phyloP scores from a whole-genome alignment of 306 rosid species.

The Cucurbita pepo region DNA sequence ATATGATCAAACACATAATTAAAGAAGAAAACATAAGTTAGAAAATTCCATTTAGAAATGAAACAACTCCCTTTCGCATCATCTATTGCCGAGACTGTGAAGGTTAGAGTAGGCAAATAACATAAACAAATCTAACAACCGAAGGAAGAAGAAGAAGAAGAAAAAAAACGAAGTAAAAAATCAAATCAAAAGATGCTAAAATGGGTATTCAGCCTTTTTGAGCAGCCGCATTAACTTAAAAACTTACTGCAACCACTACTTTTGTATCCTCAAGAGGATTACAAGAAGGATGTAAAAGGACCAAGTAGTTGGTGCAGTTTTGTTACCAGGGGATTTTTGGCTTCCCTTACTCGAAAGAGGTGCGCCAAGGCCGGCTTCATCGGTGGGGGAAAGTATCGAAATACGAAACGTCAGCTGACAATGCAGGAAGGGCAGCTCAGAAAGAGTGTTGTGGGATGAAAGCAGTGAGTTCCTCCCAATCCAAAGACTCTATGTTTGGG shows the following conservation, averaged over 20 bases:
- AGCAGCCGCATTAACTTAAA: not conserved
- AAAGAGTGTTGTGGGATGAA: no score
- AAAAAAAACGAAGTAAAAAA: not conserved
- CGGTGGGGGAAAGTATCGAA: not conserved
- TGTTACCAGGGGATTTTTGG: not conserved
- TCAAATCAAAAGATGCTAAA: not conserved
- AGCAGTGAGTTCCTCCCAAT: not conserved
- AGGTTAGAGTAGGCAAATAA: constrained; percentile 14
- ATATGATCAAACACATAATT: no score
- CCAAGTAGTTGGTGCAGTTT: not conserved
- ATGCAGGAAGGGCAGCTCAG: no score
- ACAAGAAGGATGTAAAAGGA: not conserved
- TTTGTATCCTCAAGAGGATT: not conserved
- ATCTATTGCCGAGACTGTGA: constrained; percentile 23
- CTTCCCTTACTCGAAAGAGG: no score
- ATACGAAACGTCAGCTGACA: no score
- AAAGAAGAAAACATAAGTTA: not conserved
- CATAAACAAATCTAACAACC: not conserved
- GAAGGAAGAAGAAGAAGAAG: not conserved
- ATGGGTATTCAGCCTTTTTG: not conserved
- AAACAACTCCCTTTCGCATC: constrained; percentile 19
- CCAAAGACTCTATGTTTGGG: constrained; percentile 41
- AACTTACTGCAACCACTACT: not conserved
- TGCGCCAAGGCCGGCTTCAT: not conserved
- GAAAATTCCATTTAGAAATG: not conserved